phyloP scores from a whole-genome alignment of 345 rosid species.

The Euphorbia peplus region DNA sequence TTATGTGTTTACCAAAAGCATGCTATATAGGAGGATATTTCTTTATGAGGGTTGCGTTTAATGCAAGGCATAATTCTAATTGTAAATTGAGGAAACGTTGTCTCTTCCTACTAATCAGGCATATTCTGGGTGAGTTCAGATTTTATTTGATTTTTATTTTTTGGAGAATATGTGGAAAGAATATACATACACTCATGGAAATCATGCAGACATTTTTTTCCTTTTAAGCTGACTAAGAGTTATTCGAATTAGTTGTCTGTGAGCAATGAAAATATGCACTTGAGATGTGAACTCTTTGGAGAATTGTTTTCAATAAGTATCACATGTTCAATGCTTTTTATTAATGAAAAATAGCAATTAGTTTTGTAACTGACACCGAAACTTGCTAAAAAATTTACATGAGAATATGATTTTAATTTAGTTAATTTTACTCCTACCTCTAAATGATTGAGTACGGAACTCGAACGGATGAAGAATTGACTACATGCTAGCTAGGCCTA shows the following conservation, averaged over 20 bases:
- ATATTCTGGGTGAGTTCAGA: not conserved
- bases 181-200: not conserved
- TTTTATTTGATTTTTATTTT: conserved; percentile 2
- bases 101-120: not conserved
- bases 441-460: too few relatives aligned
- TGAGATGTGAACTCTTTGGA: not conserved
- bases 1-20: not conserved
- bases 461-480: too few relatives aligned
- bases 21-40: not conserved
- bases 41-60: not conserved
- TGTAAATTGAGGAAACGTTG: not conserved
- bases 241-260: not conserved
- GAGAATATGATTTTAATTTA: not conserved
- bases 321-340: not conserved
- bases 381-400: not conserved
- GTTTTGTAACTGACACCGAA: not conserved
- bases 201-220: not conserved
- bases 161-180: not conserved
- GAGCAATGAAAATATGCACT: not conserved
- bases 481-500: too few relatives aligned
- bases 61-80: not conserved
- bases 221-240: not conserved
- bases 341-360: not conserved
- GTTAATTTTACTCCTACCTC: not conserved
- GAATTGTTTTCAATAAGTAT: not conserved